phyloP scores from a whole-genome alignment of 2,329 filamentous ascomycete genomes.

The Chaetomium olivaceum region DNA sequence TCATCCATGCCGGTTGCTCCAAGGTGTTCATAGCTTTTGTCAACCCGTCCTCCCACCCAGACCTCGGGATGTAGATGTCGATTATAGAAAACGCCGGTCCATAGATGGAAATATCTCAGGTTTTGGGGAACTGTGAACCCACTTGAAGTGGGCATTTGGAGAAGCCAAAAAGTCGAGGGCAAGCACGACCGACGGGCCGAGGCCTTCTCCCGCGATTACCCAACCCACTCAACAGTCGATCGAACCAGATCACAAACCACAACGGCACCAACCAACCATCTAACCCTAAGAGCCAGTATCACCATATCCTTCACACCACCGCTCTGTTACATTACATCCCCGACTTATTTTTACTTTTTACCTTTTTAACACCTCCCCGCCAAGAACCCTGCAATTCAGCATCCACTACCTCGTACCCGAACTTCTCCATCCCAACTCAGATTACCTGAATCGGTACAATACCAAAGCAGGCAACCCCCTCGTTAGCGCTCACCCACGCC shows the following conservation, averaged over 20 bases:
- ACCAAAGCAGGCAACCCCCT: background rate
- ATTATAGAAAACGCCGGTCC: background rate
- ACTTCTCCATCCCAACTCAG: background rate
- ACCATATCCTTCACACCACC: no score
- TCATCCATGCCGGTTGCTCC: background rate
- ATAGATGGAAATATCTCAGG: background rate
- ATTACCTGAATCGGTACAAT: no score
- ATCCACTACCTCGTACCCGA: background rate
- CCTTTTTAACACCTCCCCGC: background rate
- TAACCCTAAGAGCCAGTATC: no score
- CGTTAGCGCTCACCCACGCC: background rate
- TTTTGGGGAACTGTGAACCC: no score
- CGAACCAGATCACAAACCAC: no score
- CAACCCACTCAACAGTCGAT: background rate
- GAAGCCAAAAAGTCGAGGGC: background rate
- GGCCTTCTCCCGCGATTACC: background rate
- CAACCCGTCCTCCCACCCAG: no score
- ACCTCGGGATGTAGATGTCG: background rate
- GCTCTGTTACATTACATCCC: background rate
- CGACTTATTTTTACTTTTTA: background rate
- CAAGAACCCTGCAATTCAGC: background rate
- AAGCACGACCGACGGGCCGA: background rate
- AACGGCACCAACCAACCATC: no score
- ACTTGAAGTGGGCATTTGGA: background rate
- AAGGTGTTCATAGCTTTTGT: background rate